phyloP scores from a whole-genome alignment of 129 eudicot species.

The Chrysanthemum makinoi region DNA sequence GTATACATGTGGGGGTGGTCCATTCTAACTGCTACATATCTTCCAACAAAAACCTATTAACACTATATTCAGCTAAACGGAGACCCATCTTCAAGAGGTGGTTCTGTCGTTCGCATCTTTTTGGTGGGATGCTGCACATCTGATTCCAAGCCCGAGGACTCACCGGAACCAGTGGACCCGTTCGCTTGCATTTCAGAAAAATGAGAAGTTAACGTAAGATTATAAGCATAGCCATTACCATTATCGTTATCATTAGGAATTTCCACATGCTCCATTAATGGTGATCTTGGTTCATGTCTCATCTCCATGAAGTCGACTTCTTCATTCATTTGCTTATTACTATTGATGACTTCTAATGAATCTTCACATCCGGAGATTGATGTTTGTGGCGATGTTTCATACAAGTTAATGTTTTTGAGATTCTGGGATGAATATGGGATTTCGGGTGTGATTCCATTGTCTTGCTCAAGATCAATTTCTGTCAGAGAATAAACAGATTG shows the following conservation, averaged over 20 bases:
- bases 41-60: too few relatives aligned
- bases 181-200: slow-evolving; percentile 19
- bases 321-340: too few relatives aligned
- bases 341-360: too few relatives aligned
- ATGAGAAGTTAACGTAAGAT: slow-evolving; percentile 7
- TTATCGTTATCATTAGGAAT: slow-evolving; percentile 15
- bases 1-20: too few relatives aligned
- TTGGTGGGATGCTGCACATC: not conserved
- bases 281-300: slow-evolving; percentile 23
- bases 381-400: slow-evolving; percentile 17
- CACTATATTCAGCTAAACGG: too few relatives aligned
- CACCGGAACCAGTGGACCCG: slow-evolving; percentile 5
- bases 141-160: slow-evolving; percentile 26
- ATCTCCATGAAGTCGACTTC: slow-evolving; percentile 10
- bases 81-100: too few relatives aligned
- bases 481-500: slow-evolving; percentile 33
- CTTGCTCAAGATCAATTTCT: slow-evolving; percentile 35
- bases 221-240: slow-evolving; percentile 4
- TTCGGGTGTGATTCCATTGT: slow-evolving; percentile 32
- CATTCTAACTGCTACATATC: too few relatives aligned
- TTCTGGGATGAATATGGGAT: slow-evolving; percentile 29
- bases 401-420: too few relatives aligned
- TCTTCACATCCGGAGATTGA: slow-evolving; percentile 1
- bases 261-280: slow-evolving; percentile 20
- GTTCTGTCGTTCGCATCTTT: too few relatives aligned